A percentile compares a stretch with the other conserved stretches of the same genome.
Conservation (phyloP, 208 protist genomes). For the Leishmania tropica region DNA sequence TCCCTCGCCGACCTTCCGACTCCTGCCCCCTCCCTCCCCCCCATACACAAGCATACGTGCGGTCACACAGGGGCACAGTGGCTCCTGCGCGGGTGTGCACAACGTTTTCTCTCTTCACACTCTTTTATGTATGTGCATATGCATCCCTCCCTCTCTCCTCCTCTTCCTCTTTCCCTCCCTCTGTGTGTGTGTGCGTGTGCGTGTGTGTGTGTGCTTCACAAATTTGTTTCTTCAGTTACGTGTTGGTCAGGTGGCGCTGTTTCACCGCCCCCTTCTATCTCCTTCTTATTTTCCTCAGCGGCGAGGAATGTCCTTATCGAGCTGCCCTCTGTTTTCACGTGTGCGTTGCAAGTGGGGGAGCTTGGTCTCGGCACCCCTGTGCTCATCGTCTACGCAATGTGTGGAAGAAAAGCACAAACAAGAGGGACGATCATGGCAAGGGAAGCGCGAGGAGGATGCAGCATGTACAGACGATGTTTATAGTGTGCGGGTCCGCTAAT, state of each 20-base stretch:
- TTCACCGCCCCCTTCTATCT: background rate
- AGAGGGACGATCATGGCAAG: background rate
- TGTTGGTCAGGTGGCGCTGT: background rate
- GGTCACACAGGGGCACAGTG: no score
- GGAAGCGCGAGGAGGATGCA: background rate
- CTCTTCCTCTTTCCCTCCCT: no score
- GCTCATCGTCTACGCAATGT: background rate
- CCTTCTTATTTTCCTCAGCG: background rate
- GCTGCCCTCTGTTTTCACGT: background rate
- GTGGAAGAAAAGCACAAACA: background rate
- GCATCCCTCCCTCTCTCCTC: slow-evolving; percentile 1
- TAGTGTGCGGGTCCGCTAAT: background rate
- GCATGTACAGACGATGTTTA: slow-evolving; percentile 12
- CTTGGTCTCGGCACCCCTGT: background rate
- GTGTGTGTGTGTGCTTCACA: slow-evolving; percentile 1
- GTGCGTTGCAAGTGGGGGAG: background rate
- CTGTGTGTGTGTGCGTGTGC: no score
- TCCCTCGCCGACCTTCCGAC: background rate
- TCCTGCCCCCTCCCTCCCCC: background rate
- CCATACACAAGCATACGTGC: background rate
- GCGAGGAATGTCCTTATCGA: background rate
- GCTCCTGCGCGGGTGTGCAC: background rate
- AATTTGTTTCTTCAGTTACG: slow-evolving; percentile 1
- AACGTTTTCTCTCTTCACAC: background rate
- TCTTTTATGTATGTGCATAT: background rate